Conservation (phyloP, 2,329 filamentous ascomycete genomes). For the Beauveria varroae region DNA sequence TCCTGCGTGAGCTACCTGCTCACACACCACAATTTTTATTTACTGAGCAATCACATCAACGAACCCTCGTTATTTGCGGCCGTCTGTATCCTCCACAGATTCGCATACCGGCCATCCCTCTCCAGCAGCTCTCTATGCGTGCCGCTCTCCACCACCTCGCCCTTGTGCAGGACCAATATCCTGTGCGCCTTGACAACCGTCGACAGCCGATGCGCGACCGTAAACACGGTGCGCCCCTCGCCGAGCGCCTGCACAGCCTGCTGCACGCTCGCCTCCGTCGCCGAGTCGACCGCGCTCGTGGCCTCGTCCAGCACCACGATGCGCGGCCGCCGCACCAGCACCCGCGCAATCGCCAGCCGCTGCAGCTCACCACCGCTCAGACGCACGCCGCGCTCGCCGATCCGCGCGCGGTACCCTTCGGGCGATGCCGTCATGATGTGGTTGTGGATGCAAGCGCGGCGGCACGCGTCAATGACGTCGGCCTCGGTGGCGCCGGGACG, state of each 20-base stretch:
- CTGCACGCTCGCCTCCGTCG: slow-evolving; percentile 35
- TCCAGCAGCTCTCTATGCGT: slow-evolving; percentile 40
- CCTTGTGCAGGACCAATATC: slow-evolving; percentile 46
- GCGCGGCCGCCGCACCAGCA: slow-evolving; percentile 21
- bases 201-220: slow-evolving; percentile 38
- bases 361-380: slow-evolving; percentile 46
- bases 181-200: slow-evolving; percentile 39
- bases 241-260: slow-evolving; percentile 36
- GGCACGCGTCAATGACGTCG: slow-evolving; percentile 53
- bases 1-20: too few species aligned
- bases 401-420: slow-evolving; percentile 38
- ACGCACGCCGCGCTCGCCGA: slow-evolving; percentile 41
- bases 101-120: slow-evolving; percentile 40
- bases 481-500: slow-evolving; percentile 52
- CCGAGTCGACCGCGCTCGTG: slow-evolving; percentile 38
- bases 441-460: slow-evolving; percentile 55
- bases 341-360: slow-evolving; percentile 38
- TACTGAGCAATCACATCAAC: neutral
- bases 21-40: too few species aligned
- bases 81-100: slow-evolving; percentile 43
- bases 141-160: slow-evolving; percentile 43
- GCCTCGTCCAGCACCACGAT: slow-evolving; percentile 40
- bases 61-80: neutral
- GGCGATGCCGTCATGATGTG: slow-evolving; percentile 52
- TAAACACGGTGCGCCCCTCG: slow-evolving; percentile 41